Percentiles rank a stretch among this genome's conserved stretches.
Evolutionary conservation across 2,329 filamentous ascomycete species (phyloP).

Genomic region (Ascochyta rabiei): DNA sequence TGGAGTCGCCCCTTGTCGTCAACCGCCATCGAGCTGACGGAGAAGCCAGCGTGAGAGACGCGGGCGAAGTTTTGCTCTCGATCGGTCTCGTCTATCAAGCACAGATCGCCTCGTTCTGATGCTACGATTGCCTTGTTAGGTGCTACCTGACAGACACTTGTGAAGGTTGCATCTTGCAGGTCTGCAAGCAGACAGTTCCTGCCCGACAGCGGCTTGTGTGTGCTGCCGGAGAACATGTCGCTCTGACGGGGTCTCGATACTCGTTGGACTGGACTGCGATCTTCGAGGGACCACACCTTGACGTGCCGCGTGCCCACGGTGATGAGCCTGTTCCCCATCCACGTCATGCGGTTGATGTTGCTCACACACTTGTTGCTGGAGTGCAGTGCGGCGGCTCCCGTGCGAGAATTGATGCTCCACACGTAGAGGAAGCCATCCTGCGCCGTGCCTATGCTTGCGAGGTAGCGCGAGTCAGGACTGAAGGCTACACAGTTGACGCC

Average conservation of each 20-base stretch:
- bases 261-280: constrained; percentile 62
- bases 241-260: constrained; percentile 41
- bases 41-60: constrained; percentile 70
- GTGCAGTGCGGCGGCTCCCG: constrained; percentile 76
- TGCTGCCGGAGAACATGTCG: constrained; percentile 46
- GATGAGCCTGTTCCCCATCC: constrained; percentile 83
- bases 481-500: constrained; percentile 89
- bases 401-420: constrained; percentile 85
- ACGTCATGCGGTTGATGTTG: constrained; percentile 82
- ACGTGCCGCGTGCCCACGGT: constrained; percentile 90
- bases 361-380: constrained; percentile 94
- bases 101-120: constrained; percentile 88
- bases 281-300: constrained; percentile 90
- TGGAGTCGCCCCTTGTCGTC: constrained; percentile 64
- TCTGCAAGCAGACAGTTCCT: constrained; percentile 85
- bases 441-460: constrained; percentile 84
- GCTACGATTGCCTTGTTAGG: constrained; percentile 79
- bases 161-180: constrained; percentile 84
- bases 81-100: constrained; percentile 78
- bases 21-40: constrained; percentile 70
- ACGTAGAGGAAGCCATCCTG: constrained; percentile 96
- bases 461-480: constrained; percentile 82
- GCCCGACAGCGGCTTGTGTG: constrained; percentile 73
- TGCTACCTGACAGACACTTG: constrained; percentile 73
- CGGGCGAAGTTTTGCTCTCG: constrained; percentile 73